phyloP scores from a whole-genome alignment of 1,139 yeast genomes.

The Hanseniaspora uvarum region DNA sequence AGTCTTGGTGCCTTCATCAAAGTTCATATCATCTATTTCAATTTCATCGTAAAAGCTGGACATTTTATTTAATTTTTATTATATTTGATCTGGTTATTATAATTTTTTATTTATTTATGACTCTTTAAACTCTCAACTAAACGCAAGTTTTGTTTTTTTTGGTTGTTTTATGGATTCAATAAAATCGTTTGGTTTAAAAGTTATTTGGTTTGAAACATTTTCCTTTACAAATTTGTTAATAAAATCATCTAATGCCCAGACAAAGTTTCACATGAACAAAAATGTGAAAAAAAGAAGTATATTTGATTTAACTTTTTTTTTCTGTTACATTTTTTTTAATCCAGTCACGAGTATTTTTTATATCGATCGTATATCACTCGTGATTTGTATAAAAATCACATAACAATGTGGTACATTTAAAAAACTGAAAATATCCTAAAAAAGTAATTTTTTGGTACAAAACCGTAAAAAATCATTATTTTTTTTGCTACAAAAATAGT shows the following conservation, averaged over 20 bases:
- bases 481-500: neutral
- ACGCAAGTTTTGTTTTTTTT: neutral
- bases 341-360: neutral
- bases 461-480: neutral
- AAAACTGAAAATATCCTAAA: neutral
- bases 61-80: conserved; percentile 23
- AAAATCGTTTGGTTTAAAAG: neutral
- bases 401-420: neutral
- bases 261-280: neutral
- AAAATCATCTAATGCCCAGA: neutral
- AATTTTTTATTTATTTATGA: too few species aligned
- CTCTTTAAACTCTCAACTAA: too few species aligned
- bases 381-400: neutral
- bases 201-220: neutral
- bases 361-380: neutral
- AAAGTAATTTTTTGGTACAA: neutral
- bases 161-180: too few species aligned
- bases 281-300: neutral
- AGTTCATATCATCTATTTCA: conserved; percentile 93
- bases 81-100: neutral
- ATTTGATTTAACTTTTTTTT: neutral
- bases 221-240: neutral
- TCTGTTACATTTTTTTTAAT: neutral
- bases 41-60: conserved; percentile 73
- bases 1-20: conserved; percentile 65